Conservation (phyloP, 192 early-diverging fungal genomes). For the Irineochytrium annulatum region DNA sequence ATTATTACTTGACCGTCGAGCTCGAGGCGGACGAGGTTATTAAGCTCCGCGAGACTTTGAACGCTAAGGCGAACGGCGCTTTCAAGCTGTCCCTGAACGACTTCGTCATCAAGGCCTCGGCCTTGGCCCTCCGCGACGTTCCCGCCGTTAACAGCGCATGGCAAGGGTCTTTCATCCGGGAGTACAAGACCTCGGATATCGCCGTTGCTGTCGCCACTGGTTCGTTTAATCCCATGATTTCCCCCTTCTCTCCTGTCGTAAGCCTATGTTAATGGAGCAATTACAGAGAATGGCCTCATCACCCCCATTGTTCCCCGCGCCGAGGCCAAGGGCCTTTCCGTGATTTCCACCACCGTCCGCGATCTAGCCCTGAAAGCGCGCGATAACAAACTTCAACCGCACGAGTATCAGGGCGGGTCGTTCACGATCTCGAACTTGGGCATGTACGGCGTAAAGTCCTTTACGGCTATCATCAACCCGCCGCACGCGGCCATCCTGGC, state of each 20-base stretch:
- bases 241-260: neutral
- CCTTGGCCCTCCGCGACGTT: conserved; percentile 81
- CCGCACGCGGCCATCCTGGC: conserved; percentile 92
- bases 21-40: conserved; percentile 80
- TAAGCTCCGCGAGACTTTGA: conserved; percentile 82
- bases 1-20: conserved; percentile 71
- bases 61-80: conserved; percentile 75
- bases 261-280: neutral
- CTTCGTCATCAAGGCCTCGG: conserved; percentile 95
- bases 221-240: neutral
- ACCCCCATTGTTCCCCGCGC: conserved; percentile 87
- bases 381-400: conserved; percentile 81
- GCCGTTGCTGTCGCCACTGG: conserved; percentile 94
- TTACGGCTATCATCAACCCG: conserved; percentile 98
- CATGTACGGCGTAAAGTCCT: conserved; percentile 91
- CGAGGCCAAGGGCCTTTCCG: conserved; percentile 79
- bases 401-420: conserved; percentile 97
- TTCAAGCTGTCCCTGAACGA: conserved; percentile 99
- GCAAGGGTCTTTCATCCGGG: conserved; percentile 85
- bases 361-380: conserved; percentile 80
- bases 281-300: conserved; percentile 74
- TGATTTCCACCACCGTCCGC: conserved; percentile 82
- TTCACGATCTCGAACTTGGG: conserved; percentile 99
- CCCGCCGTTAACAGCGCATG: conserved; percentile 92
- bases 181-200: conserved; percentile 91